Evolutionary conservation across 768 basidiomycete genomes (phyloP).

Genomic region (Clavaria fumosa): DNA sequence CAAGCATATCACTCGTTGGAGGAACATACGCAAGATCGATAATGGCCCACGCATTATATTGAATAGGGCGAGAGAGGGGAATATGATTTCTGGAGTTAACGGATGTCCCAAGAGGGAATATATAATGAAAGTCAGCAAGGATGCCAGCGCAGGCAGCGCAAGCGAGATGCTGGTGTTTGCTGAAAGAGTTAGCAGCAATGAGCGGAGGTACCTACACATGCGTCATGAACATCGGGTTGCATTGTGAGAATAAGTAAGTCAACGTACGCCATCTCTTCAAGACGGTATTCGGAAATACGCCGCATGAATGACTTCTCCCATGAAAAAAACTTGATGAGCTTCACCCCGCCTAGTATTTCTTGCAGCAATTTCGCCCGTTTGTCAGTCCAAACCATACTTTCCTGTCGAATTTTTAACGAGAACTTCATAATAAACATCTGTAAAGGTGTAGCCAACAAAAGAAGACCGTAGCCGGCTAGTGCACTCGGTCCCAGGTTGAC

Average conservation of each 20-base stretch:
- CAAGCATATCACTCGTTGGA: neutral
- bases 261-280: constrained; percentile 55
- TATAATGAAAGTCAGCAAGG: constrained; percentile 64
- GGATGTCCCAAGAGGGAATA: constrained; percentile 61
- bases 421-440: constrained; percentile 63
- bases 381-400: constrained; percentile 82
- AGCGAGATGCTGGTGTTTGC: constrained; percentile 54
- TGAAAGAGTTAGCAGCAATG: constrained; percentile 47
- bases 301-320: constrained; percentile 76
- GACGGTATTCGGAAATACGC: constrained; percentile 54
- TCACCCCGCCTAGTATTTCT: constrained; percentile 80
- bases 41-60: constrained; percentile 69
- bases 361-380: constrained; percentile 80
- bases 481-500: constrained; percentile 55
- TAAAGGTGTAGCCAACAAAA: constrained; percentile 55
- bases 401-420: constrained; percentile 51
- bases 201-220: constrained; percentile 39
- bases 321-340: constrained; percentile 84
- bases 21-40: constrained; percentile 44
- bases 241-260: constrained; percentile 11
- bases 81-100: constrained; percentile 57
- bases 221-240: constrained; percentile 2
- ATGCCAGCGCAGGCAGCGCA: constrained; percentile 63
- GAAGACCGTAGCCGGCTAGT: constrained; percentile 38
- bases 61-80: constrained; percentile 77